Evolutionary conservation across 495 filamentous ascomycete genomes (phyloP), one percentile per base, ranked within the genome.

Genomic region (Symbiotaphrina buchneri): DNA sequence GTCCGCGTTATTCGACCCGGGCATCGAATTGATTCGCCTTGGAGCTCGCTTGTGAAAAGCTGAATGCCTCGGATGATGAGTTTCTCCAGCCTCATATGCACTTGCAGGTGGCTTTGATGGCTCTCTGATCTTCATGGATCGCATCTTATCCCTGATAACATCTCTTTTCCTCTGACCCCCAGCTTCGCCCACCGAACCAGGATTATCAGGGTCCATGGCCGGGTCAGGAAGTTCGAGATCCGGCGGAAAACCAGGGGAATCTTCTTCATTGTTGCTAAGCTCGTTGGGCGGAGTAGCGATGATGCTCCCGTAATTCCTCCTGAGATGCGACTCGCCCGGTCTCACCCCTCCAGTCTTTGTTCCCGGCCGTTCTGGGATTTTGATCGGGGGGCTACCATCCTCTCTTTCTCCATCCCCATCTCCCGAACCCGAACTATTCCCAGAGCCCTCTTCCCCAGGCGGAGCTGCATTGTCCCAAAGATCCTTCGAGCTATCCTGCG

Each of bases 251-350:
- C 53, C 52, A 16, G 40, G 45, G 10, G 36, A 39, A 10, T 35
- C 31, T 40, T 38, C 24, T 1, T 2, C 24, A 10, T 2, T 20
- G 18, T 7, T 37, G 28, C 8, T 10, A 18, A 30, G 15, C 28
- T 15, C 18, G 7, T 4, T 20, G n/a, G 69, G 68, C 0, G 74
- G 73, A 8, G 71, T 68, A 2, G 64, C 58, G 3, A 71, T 51
- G 31, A 90, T 76, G 47, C 79, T 85, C 13, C 80, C 81, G 63
- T 87, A 90, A 23, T 51, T 65, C 10, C 44, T 44, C 17, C 4
- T 33, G 1, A 10, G 7, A 15, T 11, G 29, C 4, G 13, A 5
- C 5, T 4, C 16, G 4, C 21, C 28, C n/a, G 29, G 29, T n/a
- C n/a, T n/a, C 13, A 25, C 13, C 7, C 13, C 13, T 25, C 22